Conservation (phyloP, 345 rosid genomes). For the Cardamine chenopodiifolia region DNA sequence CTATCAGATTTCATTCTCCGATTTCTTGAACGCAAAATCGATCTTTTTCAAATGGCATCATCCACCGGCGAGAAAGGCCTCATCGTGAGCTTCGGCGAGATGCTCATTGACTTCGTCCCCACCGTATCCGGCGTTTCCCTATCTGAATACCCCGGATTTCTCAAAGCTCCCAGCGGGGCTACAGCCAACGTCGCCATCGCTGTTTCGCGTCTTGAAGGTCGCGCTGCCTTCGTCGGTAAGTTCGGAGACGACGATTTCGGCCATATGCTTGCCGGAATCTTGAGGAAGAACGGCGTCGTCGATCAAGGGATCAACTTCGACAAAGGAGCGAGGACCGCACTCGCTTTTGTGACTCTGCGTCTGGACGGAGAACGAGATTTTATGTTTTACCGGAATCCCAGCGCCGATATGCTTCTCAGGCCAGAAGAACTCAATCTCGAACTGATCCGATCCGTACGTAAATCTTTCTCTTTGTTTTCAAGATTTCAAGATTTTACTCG, state of each 20-base stretch:
- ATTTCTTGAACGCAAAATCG: slow-evolving; percentile 25
- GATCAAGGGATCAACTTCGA: slow-evolving; percentile 59
- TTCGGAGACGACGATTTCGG: slow-evolving; percentile 73
- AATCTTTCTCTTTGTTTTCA: slow-evolving; percentile 15
- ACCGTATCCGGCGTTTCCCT: slow-evolving; percentile 58
- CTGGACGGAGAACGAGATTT: slow-evolving; percentile 68
- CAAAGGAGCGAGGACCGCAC: slow-evolving; percentile 61
- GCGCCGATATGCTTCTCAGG: slow-evolving; percentile 70
- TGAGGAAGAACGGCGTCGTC: slow-evolving; percentile 56
- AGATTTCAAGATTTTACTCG: not conserved
- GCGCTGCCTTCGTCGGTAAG: slow-evolving; percentile 59
- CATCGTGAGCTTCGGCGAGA: slow-evolving; percentile 53
- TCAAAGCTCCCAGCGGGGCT: slow-evolving; percentile 65
- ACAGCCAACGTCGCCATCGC: slow-evolving; percentile 69
- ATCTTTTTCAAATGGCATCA: slow-evolving; percentile 37
- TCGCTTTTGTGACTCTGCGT: slow-evolving; percentile 62
- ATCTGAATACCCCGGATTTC: slow-evolving; percentile 52
- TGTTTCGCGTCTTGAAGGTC: slow-evolving; percentile 56
- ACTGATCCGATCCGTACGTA: slow-evolving; percentile 53
- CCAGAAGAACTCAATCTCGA: slow-evolving; percentile 56
- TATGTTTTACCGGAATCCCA: slow-evolving; percentile 68
- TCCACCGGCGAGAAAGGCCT: slow-evolving; percentile 44
- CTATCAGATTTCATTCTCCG: slow-evolving; percentile 17
- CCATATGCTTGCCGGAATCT: slow-evolving; percentile 58
- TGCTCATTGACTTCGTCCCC: slow-evolving; percentile 67